Evolutionary conservation across 345 rosid species (phyloP).

Genomic region (Xanthoceras sorbifolium): DNA sequence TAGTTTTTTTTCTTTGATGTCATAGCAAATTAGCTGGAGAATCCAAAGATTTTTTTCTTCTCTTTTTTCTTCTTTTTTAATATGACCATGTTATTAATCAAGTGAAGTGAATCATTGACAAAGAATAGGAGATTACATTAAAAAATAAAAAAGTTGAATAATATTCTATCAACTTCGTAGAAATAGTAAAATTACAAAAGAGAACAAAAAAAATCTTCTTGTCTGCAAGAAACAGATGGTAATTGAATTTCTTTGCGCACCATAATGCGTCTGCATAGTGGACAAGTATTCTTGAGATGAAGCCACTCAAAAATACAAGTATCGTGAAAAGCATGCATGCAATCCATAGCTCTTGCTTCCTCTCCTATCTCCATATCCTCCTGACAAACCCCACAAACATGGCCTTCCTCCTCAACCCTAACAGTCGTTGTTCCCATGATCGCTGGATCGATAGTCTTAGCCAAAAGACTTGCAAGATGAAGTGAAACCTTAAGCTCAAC

Average conservation of each 20-base stretch:
- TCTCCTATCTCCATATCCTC: not conserved
- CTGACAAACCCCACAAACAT: slow-evolving; percentile 14
- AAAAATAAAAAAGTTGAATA: too few species aligned
- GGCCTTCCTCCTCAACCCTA: not conserved
- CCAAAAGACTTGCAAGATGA: slow-evolving; percentile 2
- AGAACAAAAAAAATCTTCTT: too few species aligned
- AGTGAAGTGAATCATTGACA: too few species aligned
- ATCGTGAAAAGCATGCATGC: slow-evolving; percentile 17
- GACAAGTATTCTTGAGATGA: not conserved
- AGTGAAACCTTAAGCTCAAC: not conserved
- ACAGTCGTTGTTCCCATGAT: not conserved
- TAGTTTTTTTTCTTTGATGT: too few species aligned
- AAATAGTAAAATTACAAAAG: too few species aligned
- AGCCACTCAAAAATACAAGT: not conserved
- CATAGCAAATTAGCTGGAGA: too few species aligned
- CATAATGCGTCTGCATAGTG: slow-evolving; percentile 7
- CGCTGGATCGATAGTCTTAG: slow-evolving; percentile 1
- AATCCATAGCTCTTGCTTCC: slow-evolving; percentile 8
- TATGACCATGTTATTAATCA: too few species aligned
- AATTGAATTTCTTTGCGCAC: not conserved
- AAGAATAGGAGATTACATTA: too few species aligned
- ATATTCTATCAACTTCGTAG: too few species aligned
- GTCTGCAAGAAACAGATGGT: too few species aligned
- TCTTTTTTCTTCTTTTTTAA: too few species aligned
- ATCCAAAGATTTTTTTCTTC: too few species aligned